A percentile compares a stretch with the other conserved stretches of the same genome.
Conservation (phyloP, 805 yeast species). For the Tetrapisispora iriomotensis region DNA sequence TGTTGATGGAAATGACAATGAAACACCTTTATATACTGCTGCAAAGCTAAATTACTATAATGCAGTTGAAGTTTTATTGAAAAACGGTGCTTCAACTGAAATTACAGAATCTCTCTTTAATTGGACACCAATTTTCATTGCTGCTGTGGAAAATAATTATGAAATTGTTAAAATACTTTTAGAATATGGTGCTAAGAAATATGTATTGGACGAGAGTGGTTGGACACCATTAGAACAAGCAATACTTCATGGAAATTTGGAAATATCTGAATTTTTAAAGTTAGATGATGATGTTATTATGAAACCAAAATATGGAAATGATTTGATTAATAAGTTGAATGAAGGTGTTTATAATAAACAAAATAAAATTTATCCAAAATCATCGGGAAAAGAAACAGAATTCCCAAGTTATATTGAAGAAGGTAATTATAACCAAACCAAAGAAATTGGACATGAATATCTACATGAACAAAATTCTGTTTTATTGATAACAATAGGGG, state of each 20-base stretch:
- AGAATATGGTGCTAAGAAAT: conserved; percentile 42
- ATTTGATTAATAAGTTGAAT: not conserved
- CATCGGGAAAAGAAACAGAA: too few species aligned
- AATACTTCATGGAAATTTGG: conserved; percentile 75
- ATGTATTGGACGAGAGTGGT: conserved; percentile 68
- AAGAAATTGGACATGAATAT: conserved; percentile 78
- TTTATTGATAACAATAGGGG: conserved; percentile 75
- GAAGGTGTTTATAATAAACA: conserved; percentile 2
- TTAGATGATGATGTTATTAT: conserved; percentile 15
- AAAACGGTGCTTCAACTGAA: conserved; percentile 61
- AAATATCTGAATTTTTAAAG: conserved; percentile 51
- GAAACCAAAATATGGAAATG: conserved; percentile 11
- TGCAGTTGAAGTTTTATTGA: conserved; percentile 46
- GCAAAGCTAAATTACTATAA: conserved; percentile 49
- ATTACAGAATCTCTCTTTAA: conserved; percentile 70
- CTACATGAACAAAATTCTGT: conserved; percentile 55
- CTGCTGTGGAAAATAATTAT: conserved; percentile 74
- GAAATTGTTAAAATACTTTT: conserved; percentile 49
- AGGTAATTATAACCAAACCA: too few species aligned
- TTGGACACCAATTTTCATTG: conserved; percentile 89
- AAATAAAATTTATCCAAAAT: too few species aligned
- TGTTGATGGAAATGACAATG: conserved; percentile 50
- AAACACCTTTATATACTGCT: conserved; percentile 79
- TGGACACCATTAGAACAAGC: conserved; percentile 99
- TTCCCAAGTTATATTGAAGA: too few species aligned